phyloP scores from a whole-genome alignment of 257 asterid genomes.

The Rauvolfia tetraphylla region DNA sequence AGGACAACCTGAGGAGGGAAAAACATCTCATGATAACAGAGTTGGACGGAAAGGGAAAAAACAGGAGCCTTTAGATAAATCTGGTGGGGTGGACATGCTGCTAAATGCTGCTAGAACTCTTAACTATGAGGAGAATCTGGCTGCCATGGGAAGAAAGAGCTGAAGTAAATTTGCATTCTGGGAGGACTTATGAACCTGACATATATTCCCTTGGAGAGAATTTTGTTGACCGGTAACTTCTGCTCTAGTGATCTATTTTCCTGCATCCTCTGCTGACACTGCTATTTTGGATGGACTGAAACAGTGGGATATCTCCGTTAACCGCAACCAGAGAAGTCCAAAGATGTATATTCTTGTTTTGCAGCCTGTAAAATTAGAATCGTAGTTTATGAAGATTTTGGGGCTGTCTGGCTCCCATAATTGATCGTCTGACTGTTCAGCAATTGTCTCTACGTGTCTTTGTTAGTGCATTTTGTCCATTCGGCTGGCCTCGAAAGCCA shows the following conservation, averaged over 20 bases:
- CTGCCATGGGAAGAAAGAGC: slow-evolving; percentile 30
- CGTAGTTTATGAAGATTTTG: not conserved
- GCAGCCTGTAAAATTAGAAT: slow-evolving; percentile 5
- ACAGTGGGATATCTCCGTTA: not conserved
- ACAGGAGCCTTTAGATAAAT: slow-evolving; percentile 35
- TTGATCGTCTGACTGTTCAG: not conserved
- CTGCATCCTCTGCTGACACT: not conserved
- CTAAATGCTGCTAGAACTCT: slow-evolving; percentile 72
- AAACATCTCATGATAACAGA: slow-evolving; percentile 4
- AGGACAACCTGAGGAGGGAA: slow-evolving; percentile 38
- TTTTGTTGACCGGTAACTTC: not conserved
- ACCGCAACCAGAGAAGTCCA: not conserved
- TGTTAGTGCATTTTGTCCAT: not conserved
- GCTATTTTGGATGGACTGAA: slow-evolving; percentile 4
- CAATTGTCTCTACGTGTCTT: not conserved
- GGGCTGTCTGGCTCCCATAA: not conserved
- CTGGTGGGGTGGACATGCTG: slow-evolving; percentile 91
- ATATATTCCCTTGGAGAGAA: not conserved
- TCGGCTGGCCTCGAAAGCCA: not conserved
- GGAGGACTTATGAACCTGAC: not conserved
- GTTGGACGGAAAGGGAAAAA: slow-evolving; percentile 15
- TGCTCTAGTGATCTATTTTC: not conserved
- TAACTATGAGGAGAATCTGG: slow-evolving; percentile 55
- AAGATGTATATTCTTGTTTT: slow-evolving; percentile 12
- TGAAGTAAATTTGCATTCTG: not conserved